phyloP scores from a whole-genome alignment of 495 filamentous ascomycete species.

The Penicillium pulvis region DNA sequence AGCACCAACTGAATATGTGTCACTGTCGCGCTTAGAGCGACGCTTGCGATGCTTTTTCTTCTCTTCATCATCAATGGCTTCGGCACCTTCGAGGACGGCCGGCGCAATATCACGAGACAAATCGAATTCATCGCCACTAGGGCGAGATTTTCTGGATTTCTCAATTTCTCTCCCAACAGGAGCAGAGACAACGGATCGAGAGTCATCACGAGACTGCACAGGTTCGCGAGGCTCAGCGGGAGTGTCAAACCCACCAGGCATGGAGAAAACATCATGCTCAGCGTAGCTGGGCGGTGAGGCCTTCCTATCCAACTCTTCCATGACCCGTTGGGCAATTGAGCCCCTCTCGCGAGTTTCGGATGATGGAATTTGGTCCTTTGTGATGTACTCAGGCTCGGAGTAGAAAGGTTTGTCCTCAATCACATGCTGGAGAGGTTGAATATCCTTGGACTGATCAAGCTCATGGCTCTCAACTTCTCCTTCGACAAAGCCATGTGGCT shows the following conservation, averaged over 20 bases:
- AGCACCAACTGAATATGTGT: slow-evolving; percentile 16
- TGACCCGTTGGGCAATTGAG: slow-evolving; percentile 35
- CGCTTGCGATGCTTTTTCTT: slow-evolving; percentile 30
- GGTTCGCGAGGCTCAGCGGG: slow-evolving; percentile 21
- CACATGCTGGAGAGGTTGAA: slow-evolving; percentile 11
- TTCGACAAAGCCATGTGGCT: slow-evolving; percentile 36
- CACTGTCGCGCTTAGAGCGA: slow-evolving; percentile 30
- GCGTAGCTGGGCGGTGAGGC: slow-evolving; percentile 18
- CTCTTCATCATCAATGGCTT: slow-evolving; percentile 9
- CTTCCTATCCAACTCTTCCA: slow-evolving; percentile 31
- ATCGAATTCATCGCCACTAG: slow-evolving; percentile 28
- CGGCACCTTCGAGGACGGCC: slow-evolving; percentile 2
- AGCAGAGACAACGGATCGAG: slow-evolving; percentile 32
- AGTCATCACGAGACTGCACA: slow-evolving; percentile 13
- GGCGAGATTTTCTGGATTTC: slow-evolving; percentile 27
- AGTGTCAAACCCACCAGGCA: slow-evolving; percentile 47
- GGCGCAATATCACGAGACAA: slow-evolving; percentile 15
- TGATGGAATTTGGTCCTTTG: slow-evolving; percentile 10
- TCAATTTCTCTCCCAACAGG: slow-evolving; percentile 19
- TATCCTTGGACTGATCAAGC: slow-evolving; percentile 17
- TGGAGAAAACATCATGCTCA: slow-evolving; percentile 32
- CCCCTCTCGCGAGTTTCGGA: slow-evolving; percentile 9
- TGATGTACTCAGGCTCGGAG: slow-evolving; percentile 24
- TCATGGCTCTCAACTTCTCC: slow-evolving; percentile 31
- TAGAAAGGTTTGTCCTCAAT: slow-evolving; percentile 26